Evolutionary conservation across 768 basidiomycete genomes (phyloP).

Genomic region (Polyporus arcularius): DNA sequence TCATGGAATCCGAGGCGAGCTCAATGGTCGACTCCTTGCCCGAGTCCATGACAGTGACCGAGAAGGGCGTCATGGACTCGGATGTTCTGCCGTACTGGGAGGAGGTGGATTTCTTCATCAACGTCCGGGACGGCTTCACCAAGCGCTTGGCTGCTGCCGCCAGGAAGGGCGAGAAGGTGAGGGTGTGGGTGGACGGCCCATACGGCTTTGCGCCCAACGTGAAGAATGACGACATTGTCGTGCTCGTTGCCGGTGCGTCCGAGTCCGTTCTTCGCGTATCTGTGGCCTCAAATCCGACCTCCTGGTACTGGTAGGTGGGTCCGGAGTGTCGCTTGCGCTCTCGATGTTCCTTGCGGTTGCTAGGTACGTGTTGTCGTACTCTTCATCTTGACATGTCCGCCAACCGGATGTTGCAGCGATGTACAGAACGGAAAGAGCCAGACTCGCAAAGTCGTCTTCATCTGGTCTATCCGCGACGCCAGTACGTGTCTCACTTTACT

Average conservation of each 20-base stretch:
- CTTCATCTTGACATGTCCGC: neutral
- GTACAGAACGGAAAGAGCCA: constrained; percentile 26
- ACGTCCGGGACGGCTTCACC: constrained; percentile 63
- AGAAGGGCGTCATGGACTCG: neutral
- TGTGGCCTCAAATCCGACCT: neutral
- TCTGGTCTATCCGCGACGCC: constrained; percentile 45
- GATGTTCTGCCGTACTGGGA: constrained; percentile 25
- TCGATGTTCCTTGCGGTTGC: constrained; percentile 41
- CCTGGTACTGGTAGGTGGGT: constrained; percentile 30
- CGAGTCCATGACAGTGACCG: neutral
- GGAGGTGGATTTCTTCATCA: constrained; percentile 58
- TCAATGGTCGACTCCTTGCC: neutral
- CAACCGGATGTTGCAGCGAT: constrained; percentile 32
- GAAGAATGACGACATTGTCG: constrained; percentile 42
- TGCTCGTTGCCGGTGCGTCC: constrained; percentile 46
- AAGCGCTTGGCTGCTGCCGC: constrained; percentile 42
- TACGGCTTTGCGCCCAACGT: constrained; percentile 50
- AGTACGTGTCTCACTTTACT: constrained; percentile 27
- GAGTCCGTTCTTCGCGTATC: neutral
- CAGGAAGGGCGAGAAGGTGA: constrained; percentile 33
- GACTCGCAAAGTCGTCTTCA: constrained; percentile 38
- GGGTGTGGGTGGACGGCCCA: constrained; percentile 60
- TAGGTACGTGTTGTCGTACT: neutral
- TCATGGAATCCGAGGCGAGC: constrained; percentile 12
- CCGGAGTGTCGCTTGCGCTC: constrained; percentile 50